phyloP scores from a whole-genome alignment of 148 eudicot genomes.

The Salicornia ramosissima region DNA sequence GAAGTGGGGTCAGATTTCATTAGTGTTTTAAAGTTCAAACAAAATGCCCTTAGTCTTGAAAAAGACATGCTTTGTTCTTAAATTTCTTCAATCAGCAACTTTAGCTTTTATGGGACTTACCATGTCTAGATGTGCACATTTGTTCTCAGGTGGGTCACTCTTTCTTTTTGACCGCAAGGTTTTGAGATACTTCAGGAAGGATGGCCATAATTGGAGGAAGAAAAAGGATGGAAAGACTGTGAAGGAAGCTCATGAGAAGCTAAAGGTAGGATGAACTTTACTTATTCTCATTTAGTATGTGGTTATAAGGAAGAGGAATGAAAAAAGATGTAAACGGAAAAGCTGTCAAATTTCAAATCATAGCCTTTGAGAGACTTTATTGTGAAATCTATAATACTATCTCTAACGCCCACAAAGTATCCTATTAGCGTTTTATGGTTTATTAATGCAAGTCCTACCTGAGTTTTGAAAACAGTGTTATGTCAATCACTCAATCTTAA shows the following conservation, averaged over 20 bases:
- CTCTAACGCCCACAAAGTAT: background rate
- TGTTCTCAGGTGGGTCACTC: slow-evolving; percentile 65
- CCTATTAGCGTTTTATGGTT: background rate
- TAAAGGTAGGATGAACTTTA: slow-evolving; percentile 47
- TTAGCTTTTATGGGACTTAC: slow-evolving; percentile 11
- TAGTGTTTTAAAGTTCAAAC: no score
- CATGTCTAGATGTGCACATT: slow-evolving; percentile 2
- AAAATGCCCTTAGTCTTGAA: background rate
- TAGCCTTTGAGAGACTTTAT: background rate
- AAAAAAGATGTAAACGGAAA: background rate
- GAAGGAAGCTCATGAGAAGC: slow-evolving; percentile 89
- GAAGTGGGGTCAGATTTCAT: no score
- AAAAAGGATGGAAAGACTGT: slow-evolving; percentile 86
- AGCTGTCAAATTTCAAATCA: background rate
- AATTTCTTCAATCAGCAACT: background rate
- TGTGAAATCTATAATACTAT: background rate
- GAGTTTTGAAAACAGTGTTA: background rate
- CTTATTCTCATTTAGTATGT: background rate
- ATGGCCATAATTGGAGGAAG: slow-evolving; percentile 89
- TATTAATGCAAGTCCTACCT: background rate
- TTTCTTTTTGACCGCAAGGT: slow-evolving; percentile 90
- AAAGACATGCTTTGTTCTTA: background rate
- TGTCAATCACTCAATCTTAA: background rate
- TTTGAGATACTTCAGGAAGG: slow-evolving; percentile 87
- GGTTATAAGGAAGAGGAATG: background rate